Conservation (phyloP, 345 rosid genomes). For the Aethionema arabicum region DNA sequence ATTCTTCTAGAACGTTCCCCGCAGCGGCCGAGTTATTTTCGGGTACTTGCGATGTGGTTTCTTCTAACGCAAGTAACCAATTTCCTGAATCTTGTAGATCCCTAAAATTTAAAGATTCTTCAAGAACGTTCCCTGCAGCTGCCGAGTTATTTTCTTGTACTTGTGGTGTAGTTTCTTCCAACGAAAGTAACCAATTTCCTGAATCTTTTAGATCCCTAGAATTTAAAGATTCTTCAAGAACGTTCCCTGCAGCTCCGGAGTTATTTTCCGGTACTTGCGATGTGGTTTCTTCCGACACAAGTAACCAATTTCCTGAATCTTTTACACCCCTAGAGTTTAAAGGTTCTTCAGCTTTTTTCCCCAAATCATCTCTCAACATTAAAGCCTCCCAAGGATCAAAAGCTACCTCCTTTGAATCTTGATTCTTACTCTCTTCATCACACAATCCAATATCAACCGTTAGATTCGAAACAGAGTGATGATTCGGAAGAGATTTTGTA, state of each 20-base stretch:
- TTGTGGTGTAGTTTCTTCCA: conserved; percentile 41
- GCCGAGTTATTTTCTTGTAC: conserved; percentile 22
- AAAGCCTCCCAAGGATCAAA: conserved; percentile 31
- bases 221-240: conserved; percentile 6
- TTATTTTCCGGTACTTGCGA: conserved; percentile 28
- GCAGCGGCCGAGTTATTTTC: conserved; percentile 10
- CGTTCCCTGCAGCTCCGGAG: neutral
- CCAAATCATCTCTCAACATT: conserved; percentile 35
- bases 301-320: conserved; percentile 50
- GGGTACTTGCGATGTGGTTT: conserved; percentile 33
- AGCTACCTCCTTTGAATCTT: conserved; percentile 15
- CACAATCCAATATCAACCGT: conserved; percentile 38
- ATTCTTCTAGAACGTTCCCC: neutral
- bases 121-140: neutral
- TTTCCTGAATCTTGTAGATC: conserved; percentile 28
- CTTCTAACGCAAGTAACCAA: conserved; percentile 62
- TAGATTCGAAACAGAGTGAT: conserved; percentile 28
- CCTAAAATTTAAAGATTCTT: conserved; percentile 10
- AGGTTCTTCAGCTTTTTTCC: conserved; percentile 11
- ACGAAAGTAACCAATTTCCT: conserved; percentile 55
- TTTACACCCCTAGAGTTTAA: conserved; percentile 14
- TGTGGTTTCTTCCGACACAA: conserved; percentile 45
- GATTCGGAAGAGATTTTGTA: conserved; percentile 31
- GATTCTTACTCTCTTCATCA: conserved; percentile 33
- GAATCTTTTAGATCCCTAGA: conserved; percentile 22